phyloP scores from a whole-genome alignment of 495 filamentous ascomycete genomes.

The Aspergillus coremiiformis region DNA sequence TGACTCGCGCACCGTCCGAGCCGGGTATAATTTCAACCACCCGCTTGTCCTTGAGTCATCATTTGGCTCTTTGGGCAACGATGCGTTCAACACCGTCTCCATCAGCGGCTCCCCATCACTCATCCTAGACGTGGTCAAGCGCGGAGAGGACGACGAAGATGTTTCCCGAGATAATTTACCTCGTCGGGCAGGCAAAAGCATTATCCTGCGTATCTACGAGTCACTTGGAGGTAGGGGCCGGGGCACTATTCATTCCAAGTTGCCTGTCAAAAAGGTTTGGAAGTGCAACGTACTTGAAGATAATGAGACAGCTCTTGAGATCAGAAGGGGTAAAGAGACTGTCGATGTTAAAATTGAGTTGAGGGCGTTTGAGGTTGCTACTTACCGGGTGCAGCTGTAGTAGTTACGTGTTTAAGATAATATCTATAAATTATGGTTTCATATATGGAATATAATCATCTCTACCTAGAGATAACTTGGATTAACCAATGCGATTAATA shows the following conservation, averaged over 20 bases:
- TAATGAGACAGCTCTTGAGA: conserved; percentile 45
- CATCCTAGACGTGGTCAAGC: conserved; percentile 77
- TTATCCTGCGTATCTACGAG: conserved; percentile 83
- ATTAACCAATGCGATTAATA: neutral
- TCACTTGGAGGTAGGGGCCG: conserved; percentile 76
- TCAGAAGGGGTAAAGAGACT: conserved; percentile 39
- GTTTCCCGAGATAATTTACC: conserved; percentile 65
- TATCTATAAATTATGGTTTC: neutral
- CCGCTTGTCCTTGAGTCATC: conserved; percentile 51
- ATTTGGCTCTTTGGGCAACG: conserved; percentile 4
- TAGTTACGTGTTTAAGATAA: neutral
- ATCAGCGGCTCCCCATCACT: conserved; percentile 53
- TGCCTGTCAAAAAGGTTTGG: conserved; percentile 66
- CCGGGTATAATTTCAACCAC: conserved; percentile 85
- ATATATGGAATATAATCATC: neutral
- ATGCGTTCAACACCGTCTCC: conserved; percentile 44
- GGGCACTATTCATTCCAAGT: conserved; percentile 54
- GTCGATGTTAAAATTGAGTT: conserved; percentile 54
- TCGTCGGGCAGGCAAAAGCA: conserved; percentile 60
- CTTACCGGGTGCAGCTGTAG: conserved; percentile 67
- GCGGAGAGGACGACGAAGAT: conserved; percentile 93
- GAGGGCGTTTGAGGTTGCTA: conserved; percentile 85
- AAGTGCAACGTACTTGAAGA: conserved; percentile 69
- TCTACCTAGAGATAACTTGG: neutral
- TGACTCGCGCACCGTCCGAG: conserved; percentile 64